These are phyloP conservation scores for Termitomyces sp. DNA, from an alignment of 768 basidiomycete species.

Conservation along the genomic window DNA sequence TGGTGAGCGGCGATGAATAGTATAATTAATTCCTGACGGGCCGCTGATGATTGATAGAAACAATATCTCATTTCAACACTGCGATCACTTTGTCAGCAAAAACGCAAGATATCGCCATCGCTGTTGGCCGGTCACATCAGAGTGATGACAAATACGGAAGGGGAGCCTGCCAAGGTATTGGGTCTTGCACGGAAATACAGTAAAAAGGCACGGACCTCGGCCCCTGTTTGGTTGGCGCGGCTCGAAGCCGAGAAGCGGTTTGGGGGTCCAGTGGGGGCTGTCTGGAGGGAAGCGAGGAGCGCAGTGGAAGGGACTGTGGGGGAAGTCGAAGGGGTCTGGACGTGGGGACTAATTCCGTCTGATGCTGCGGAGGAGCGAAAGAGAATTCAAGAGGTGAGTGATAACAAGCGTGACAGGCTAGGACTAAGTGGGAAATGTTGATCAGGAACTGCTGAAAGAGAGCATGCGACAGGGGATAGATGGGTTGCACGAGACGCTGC, in stretches of 20 bases:
- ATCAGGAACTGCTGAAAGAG: constrained; percentile 38
- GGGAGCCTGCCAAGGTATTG: constrained; percentile 28
- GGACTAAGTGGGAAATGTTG: constrained; percentile 4
- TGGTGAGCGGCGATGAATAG: constrained; percentile 27
- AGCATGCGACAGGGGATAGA: constrained; percentile 39
- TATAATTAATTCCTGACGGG: neutral
- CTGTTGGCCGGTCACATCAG: constrained; percentile 28
- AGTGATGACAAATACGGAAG: constrained; percentile 17
- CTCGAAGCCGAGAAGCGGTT: constrained; percentile 37
- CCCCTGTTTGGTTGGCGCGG: constrained; percentile 49
- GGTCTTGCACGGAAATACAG: constrained; percentile 44
- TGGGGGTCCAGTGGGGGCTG: constrained; percentile 20
- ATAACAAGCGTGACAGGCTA: neutral
- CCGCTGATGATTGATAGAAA: constrained; percentile 38
- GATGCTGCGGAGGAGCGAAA: constrained; percentile 16
- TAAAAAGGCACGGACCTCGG: constrained; percentile 25
- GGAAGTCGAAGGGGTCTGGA: constrained; percentile 41
- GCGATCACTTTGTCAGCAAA: constrained; percentile 24
- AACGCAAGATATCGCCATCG: constrained; percentile 19
- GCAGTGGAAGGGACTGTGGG: constrained; percentile 25
- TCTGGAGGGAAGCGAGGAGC: constrained; percentile 42
- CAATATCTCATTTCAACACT: constrained; percentile 47
- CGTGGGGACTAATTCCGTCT: constrained; percentile 42
- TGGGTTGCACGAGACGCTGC: constrained; percentile 41
- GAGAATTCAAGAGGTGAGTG: constrained; percentile 29